Percentiles rank a stretch among this genome's conserved stretches.
Conservation (phyloP, 2,329 filamentous ascomycete genomes). For the Penicillium sp. region DNA sequence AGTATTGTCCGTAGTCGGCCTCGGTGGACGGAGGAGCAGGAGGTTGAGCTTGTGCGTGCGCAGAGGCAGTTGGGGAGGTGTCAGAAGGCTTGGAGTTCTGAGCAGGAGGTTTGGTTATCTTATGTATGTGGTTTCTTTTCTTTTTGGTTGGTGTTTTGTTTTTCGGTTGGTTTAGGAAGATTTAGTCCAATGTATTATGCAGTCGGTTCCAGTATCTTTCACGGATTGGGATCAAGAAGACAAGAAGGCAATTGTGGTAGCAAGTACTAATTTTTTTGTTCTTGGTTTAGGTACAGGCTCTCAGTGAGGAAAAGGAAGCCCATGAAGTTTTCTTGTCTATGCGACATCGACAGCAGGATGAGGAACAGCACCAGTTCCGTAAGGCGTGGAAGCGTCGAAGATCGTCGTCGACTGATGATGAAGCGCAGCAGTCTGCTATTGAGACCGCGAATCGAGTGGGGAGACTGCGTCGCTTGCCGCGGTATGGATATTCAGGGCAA, state of each 20-base stretch:
- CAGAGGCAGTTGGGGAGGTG: constrained; percentile 31
- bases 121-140: constrained; percentile 26
- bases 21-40: constrained; percentile 32
- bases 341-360: constrained; percentile 32
- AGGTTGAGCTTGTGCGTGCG: constrained; percentile 28
- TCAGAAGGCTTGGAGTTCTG: constrained; percentile 38
- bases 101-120: constrained; percentile 36
- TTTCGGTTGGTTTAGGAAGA: not conserved
- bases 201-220: not conserved
- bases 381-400: constrained; percentile 32
- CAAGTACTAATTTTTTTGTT: not conserved
- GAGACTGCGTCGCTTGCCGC: constrained; percentile 17
- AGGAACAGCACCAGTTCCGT: constrained; percentile 35
- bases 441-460: constrained; percentile 6
- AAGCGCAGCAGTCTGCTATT: not conserved
- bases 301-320: constrained; percentile 35
- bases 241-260: not conserved
- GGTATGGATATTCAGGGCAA: constrained; percentile 10
- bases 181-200: not conserved
- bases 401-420: constrained; percentile 13
- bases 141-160: not conserved
- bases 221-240: not conserved
- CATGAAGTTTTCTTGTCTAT: constrained; percentile 31
- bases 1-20: constrained; percentile 28
- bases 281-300: constrained; percentile 26